phyloP scores from a whole-genome alignment of 2,329 filamentous ascomycete genomes.

The Pseudogymnoascus pannorum region DNA sequence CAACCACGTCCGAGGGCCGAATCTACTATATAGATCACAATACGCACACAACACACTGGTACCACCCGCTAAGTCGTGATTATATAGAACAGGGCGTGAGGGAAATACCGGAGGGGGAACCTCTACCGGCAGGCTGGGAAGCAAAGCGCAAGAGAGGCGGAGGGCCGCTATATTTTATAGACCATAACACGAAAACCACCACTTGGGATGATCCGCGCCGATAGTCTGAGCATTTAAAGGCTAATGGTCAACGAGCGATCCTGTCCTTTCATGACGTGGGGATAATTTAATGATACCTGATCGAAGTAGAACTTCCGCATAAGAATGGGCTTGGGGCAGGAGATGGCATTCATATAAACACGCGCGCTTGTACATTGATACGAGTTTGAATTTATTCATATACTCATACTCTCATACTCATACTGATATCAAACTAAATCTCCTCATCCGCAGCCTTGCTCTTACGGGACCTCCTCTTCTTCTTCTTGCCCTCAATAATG shows the following conservation, averaged over 20 bases:
- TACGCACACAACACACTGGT: conserved; percentile 87
- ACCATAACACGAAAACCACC: conserved; percentile 99
- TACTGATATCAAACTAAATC: conserved; percentile 8
- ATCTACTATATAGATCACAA: conserved; percentile 96
- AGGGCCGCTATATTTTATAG: conserved; percentile 95
- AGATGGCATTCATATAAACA: not conserved
- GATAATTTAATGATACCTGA: not conserved
- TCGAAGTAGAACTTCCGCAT: conserved; percentile 3
- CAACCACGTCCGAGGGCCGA: conserved; percentile 82
- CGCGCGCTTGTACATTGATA: not conserved
- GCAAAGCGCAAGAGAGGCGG: conserved; percentile 94
- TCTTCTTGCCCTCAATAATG: conserved; percentile 36
- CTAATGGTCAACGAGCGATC: not conserved
- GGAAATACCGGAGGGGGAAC: conserved; percentile 75
- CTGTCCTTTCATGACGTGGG: not conserved
- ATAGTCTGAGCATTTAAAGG: conserved; percentile 51
- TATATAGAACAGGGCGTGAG: conserved; percentile 5
- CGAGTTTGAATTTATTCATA: conserved; percentile 3
- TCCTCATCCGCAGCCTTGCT: conserved; percentile 19
- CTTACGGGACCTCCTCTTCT: conserved; percentile 45
- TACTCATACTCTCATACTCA: not conserved
- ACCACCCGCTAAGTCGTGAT: not conserved
- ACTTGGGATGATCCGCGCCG: conserved; percentile 92
- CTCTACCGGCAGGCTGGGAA: conserved; percentile 95
- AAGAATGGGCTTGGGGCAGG: not conserved